Evolutionary conservation across 495 filamentous ascomycete species (phyloP).

Genomic region (Poronia punctata): DNA sequence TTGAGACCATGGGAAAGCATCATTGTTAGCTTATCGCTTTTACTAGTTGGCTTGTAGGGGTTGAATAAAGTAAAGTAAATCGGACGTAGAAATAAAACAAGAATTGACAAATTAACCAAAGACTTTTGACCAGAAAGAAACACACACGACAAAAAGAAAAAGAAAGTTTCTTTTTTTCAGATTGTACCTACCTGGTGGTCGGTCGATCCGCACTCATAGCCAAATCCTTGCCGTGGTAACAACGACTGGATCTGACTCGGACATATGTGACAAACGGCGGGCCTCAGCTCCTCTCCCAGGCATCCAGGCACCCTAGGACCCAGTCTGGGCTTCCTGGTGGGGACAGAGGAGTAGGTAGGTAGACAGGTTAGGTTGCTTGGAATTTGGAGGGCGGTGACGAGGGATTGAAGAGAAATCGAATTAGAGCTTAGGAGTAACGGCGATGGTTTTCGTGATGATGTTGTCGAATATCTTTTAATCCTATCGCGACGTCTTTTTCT

Average conservation of each 20-base stretch:
- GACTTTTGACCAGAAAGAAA: background rate
- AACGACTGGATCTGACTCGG: constrained; percentile 3
- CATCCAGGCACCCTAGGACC: too few relatives aligned
- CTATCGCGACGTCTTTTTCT: too few relatives aligned
- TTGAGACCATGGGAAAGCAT: constrained; percentile 67
- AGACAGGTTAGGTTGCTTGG: too few relatives aligned
- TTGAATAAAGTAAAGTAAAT: too few relatives aligned
- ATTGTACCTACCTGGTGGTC: constrained; percentile 10
- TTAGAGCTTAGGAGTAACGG: too few relatives aligned
- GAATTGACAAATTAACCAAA: constrained; percentile 2
- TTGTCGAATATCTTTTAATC: too few relatives aligned
- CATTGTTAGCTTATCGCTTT: too few relatives aligned
- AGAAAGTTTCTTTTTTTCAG: too few relatives aligned
- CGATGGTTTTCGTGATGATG: too few relatives aligned
- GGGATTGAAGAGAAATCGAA: too few relatives aligned
- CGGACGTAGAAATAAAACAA: too few relatives aligned
- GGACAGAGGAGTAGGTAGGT: background rate
- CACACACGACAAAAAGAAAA: background rate
- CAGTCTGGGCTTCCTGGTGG: constrained; percentile 1
- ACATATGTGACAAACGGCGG: constrained; percentile 9
- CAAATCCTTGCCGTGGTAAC: background rate
- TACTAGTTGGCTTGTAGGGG: too few relatives aligned
- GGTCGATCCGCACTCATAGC: constrained; percentile 13
- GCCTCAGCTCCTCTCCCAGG: constrained; percentile 1
- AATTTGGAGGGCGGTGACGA: background rate